A percentile compares a stretch with the other conserved stretches of the same genome.
These are phyloP conservation scores for Prinsepia uniflora DNA, from an alignment of 306 rosid genomes.

Conservation along the genomic window DNA sequence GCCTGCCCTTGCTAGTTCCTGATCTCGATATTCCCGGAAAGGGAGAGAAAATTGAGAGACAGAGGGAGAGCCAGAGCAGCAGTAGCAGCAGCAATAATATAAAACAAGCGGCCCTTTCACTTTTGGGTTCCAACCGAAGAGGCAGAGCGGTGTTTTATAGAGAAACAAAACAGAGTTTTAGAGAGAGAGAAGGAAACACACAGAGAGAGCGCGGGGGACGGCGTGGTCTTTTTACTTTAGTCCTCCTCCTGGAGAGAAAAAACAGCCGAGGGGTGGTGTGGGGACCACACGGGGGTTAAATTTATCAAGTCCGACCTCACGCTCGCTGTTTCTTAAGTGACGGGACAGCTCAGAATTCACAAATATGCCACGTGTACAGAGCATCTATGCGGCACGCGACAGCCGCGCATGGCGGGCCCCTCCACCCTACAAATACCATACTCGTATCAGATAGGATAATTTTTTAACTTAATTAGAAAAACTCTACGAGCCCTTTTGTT, in stretches of 20 bases:
- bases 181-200: background rate
- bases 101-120: background rate
- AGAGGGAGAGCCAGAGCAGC: background rate
- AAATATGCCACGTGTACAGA: conserved; percentile 51
- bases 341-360: conserved; percentile 43
- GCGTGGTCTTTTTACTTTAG: background rate
- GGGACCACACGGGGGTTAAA: conserved; percentile 32
- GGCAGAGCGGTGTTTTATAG: conserved; percentile 45
- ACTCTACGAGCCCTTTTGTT: background rate
- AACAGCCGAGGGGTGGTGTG: background rate
- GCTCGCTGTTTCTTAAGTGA: background rate
- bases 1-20: background rate
- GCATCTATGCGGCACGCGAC: conserved; percentile 80
- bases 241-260: background rate
- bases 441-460: background rate
- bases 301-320: conserved; percentile 21
- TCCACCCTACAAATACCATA: background rate
- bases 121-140: conserved; percentile 32
- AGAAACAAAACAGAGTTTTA: conserved; percentile 4
- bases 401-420: conserved; percentile 69
- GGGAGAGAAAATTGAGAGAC: background rate
- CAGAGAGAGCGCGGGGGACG: background rate
- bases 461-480: conserved; percentile 5
- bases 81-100: background rate
- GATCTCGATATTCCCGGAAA: conserved; percentile 22